Evolutionary conservation across 257 asterid species (phyloP), one percentile per base, ranked within the genome.

Genomic region (Linderniella brevidens): DNA sequence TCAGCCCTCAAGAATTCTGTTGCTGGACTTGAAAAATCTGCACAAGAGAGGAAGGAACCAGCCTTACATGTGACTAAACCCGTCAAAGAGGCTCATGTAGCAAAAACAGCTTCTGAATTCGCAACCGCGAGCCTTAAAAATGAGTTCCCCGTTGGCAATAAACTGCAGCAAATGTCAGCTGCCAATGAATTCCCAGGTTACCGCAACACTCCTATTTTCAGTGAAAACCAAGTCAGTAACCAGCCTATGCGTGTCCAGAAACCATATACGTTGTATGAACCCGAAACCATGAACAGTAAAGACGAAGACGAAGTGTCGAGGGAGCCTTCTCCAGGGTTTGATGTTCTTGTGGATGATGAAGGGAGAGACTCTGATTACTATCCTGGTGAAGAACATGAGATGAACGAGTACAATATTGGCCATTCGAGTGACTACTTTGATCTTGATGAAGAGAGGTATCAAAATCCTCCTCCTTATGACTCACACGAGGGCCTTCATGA

Each of bases 271-370:
- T 53, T 71, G 50, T 69, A 61, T 4, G 79, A 68, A 48, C 75
- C 61, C 48, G 77, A 66, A 52, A 54, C 61, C 65, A 41, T 66
- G 68, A 57, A 61, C 60, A 44, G 64, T 54, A 75, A 60, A 67
- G 79, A 71, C n/a, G 59, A 60, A n/a, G 84, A 66, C 10, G 93
- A 82, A 62, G 58, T 74, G 52, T 86, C 96, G 11, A 79, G 92
- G 72, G 96, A 86, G 55, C 86, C 85, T 46, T 86, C 96, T 41
- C 96, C 96, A 59, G 96, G 92, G 46, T 82, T 86, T 57, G 96
- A 86, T 69, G 94, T 86, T 64, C 90, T 86, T 19, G 96, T 86
- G 29, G 93, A 78, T 57, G 82, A 79, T 52, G 94, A 82, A 42
- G 75, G 66, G 11, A 69, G 90, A 55, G 94, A 77, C 61, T 64